Base-by-base conservation (phyloP, 1,284 basidiomycete species). In the Anthracocystis walkeri region DNA sequence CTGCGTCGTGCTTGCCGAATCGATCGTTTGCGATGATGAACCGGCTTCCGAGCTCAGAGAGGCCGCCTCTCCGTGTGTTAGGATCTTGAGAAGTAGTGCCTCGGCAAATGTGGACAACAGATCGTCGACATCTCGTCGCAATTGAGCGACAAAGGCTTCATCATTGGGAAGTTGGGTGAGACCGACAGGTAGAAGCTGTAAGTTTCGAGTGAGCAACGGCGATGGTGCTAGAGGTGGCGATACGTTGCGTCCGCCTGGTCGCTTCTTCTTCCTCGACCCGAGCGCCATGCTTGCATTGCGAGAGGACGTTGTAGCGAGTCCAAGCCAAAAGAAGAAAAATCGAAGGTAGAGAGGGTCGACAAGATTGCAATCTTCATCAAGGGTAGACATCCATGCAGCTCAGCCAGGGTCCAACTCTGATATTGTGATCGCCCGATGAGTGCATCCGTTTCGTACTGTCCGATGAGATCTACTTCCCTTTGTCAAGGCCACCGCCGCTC, bases 261-360 rank as follows among this genome's bases (percentile, higher is more conserved):
- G 58, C 59, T 66, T 74, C 50, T 66, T 66, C 50, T 74, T 74
- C 33, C 71, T 68, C 41, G 71, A 74, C 10, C 67, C 67, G 8
- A 46, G 38, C 6, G 38, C 56, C 71, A 74, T 74, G 25, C 20
- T 23, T 16, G 31, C 25, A 31, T 33, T 40, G 20, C n/a, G n/a
- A 25, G 11, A 20, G 21, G 21, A 14, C 21, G 33, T 44, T 12
- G 25, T 31, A 18, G 52, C 8, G 12, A 21, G 35, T 14, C 10
- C 12, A 16, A 38, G 12, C 10, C 6, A 38, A 11, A 12, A 38
- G 35, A 11, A 38, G 11, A 38, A 14, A 38, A 14, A 11, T 38
- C 33, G 51, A 38, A 40, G 35, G 12, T 20, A 7, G 54, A 31
- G 16, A 29, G 4, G 29, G 29, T 29, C n/a, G n/a, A n/a, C n/a